phyloP scores from a whole-genome alignment of 2,329 filamentous ascomycete genomes.

The Verticillium dahliae region DNA sequence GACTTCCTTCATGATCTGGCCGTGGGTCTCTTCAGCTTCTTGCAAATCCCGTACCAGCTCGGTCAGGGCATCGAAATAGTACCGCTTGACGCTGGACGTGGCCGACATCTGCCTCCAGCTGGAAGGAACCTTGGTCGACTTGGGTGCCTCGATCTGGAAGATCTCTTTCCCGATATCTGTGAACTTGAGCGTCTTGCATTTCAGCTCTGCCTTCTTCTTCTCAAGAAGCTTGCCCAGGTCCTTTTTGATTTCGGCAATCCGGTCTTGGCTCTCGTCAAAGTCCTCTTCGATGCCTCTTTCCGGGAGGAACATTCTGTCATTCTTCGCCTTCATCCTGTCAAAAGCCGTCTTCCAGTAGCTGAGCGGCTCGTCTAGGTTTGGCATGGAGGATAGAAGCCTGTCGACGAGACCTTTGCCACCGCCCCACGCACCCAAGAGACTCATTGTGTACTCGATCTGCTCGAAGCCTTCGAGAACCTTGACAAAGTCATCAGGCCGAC shows the following conservation, averaged over 20 bases:
- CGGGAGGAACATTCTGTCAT: conserved; percentile 77
- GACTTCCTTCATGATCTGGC: conserved; percentile 84
- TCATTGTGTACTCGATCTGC: conserved; percentile 93
- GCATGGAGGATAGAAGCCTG: conserved; percentile 78
- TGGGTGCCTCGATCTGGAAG: conserved; percentile 90
- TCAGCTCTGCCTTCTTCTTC: conserved; percentile 65
- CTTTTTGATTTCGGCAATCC: conserved; percentile 67
- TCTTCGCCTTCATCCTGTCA: conserved; percentile 70
- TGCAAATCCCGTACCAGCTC: conserved; percentile 79
- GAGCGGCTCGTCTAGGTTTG: conserved; percentile 67
- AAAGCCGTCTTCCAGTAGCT: conserved; percentile 89
- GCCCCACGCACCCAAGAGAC: conserved; percentile 65
- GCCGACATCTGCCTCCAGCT: conserved; percentile 96
- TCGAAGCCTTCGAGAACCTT: conserved; percentile 93
- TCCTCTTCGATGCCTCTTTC: conserved; percentile 84
- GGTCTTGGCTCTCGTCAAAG: conserved; percentile 77
- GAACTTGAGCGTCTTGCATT: conserved; percentile 66
- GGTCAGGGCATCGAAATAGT: conserved; percentile 83
- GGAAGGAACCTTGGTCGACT: conserved; percentile 75
- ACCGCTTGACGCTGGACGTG: conserved; percentile 83
- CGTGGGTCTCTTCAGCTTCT: conserved; percentile 89
- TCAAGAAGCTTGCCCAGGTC: conserved; percentile 67
- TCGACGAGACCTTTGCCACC: conserved; percentile 80
- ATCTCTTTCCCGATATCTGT: conserved; percentile 93
- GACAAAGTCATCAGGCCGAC: conserved; percentile 86